Conservation (phyloP, 2,329 filamentous ascomycete genomes). For the Cladosporium phlei region DNA sequence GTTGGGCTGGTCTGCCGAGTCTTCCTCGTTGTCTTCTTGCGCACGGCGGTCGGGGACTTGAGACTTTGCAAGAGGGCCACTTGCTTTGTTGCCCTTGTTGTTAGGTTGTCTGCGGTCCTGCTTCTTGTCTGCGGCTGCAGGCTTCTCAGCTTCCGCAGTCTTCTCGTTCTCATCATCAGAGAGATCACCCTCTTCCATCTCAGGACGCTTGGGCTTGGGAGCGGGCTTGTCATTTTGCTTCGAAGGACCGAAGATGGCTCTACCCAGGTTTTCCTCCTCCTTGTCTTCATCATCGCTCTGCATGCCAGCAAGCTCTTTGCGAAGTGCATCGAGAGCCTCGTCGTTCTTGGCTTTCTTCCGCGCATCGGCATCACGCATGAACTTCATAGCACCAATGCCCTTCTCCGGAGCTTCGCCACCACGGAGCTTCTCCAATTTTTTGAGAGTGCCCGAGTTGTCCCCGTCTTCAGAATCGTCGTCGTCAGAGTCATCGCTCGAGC, state of each 20-base stretch:
- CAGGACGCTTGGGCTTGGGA: slow-evolving; percentile 38
- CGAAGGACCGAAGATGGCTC: slow-evolving; percentile 62
- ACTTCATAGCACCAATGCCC: slow-evolving; percentile 73
- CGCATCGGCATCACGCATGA: slow-evolving; percentile 88
- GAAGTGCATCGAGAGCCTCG: slow-evolving; percentile 41
- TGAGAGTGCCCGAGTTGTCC: slow-evolving; percentile 18
- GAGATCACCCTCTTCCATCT: slow-evolving; percentile 57
- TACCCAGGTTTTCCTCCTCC: slow-evolving; percentile 60
- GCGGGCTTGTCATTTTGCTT: slow-evolving; percentile 31
- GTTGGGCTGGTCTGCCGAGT: slow-evolving; percentile 9
- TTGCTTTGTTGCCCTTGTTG: slow-evolving; percentile 25
- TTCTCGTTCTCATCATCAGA: slow-evolving; percentile 42
- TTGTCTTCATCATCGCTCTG: slow-evolving; percentile 43
- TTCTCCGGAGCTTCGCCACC: slow-evolving; percentile 39
- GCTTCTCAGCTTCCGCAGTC: background rate
- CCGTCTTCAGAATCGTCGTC: slow-evolving; percentile 58
- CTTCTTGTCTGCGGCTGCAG: slow-evolving; percentile 10
- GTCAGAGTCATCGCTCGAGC: slow-evolving; percentile 43
- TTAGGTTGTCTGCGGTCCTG: slow-evolving; percentile 16
- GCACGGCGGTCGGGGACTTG: slow-evolving; percentile 13
- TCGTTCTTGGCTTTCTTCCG: slow-evolving; percentile 75
- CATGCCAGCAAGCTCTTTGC: slow-evolving; percentile 42
- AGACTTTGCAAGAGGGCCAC: slow-evolving; percentile 22
- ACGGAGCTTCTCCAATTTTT: slow-evolving; percentile 39
- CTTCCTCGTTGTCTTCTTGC: slow-evolving; percentile 11